A percentile compares a stretch with the other conserved stretches of the same genome.
These are phyloP conservation scores for Babesia ovis DNA, from an alignment of 169 alveolate species.

Conservation along the genomic window DNA sequence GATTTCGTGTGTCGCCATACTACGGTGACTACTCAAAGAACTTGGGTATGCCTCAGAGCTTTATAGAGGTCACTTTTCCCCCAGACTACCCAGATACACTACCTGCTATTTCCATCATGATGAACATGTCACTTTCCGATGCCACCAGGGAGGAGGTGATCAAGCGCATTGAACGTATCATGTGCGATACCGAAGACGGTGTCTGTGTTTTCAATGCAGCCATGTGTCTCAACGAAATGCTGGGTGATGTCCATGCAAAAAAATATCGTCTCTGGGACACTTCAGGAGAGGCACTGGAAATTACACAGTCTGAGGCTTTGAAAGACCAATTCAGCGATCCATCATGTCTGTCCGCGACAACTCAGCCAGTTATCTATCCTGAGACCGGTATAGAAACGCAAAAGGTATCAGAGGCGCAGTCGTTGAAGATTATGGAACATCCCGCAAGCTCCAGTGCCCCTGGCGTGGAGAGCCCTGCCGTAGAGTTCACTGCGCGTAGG, in stretches of 20 bases:
- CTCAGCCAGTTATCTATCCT: not conserved
- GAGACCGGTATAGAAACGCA: not conserved
- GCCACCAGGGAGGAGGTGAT: conserved; percentile 3
- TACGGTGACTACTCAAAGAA: conserved; percentile 2
- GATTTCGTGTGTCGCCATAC: conserved; percentile 43
- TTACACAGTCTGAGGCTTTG: not conserved
- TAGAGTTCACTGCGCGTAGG: not conserved
- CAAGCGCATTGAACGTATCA: not conserved
- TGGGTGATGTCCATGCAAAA: conserved; percentile 26
- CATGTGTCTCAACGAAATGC: conserved; percentile 30
- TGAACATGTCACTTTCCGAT: conserved; percentile 43
- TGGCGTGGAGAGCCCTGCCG: not conserved
- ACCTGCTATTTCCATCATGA: conserved; percentile 36
- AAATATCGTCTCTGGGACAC: conserved; percentile 48
- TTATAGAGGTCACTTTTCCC: conserved; percentile 63
- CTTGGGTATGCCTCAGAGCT: conserved; percentile 21
- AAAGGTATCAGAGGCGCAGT: not conserved
- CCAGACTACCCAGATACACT: conserved; percentile 34
- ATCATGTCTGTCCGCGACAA: not conserved
- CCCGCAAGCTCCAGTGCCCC: not conserved
- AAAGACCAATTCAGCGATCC: not conserved
- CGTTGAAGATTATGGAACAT: not conserved
- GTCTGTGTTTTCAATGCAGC: conserved; percentile 47
- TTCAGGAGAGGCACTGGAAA: conserved; percentile 35
- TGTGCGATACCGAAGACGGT: conserved; percentile 27